Base-by-base conservation (phyloP, 352 stramenopile genomes). In the Pythium sukuiense region DNA sequence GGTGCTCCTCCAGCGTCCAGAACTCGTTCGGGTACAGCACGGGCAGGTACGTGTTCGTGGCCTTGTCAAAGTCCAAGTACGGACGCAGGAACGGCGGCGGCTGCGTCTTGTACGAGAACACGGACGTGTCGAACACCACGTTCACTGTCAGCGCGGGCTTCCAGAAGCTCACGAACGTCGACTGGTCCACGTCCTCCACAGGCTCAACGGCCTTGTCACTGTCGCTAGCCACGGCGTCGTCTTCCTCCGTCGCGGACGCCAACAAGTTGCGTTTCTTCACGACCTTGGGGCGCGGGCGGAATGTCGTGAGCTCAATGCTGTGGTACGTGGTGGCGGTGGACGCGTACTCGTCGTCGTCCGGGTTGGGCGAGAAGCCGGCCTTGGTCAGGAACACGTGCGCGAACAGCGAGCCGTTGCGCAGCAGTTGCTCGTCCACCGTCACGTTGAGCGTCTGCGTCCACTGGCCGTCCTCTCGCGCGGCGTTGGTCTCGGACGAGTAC, bases 11-110 rank as follows among this genome's bases (percentile, higher is more conserved):
- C 14, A 97, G 80, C 27, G 96, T 67, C 96, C 96, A 99, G 73
- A 98, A 99, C 55, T 99, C 90, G 69, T 97, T 98, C 33, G 92
- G 39, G 61, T 96, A 97, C 11, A 98, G 60, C 41, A 98, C 82
- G 0, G 96, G 95, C 59, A 89, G 80, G 74, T 98, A 98, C 63
- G 81, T 59, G 16, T 81, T 70, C 4, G 73, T 69, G 6, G 81
- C 69, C 32, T 86, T 70, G 57, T 93, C 79, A 13, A 93, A 43
- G 6, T 82, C 46, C 75, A 95, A 80, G 59, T 78, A 76, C 11
- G 78, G 76, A 5, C 71, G 72, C 49, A 94, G 72, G 50, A 95
- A 94, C 24, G 85, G 83, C 41, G 83, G 87, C 2, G 85, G 84
- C 37, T 75, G 74, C 39, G 79, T 70, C 2, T 73, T 69, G n/a